Evolutionary conservation across 2,329 filamentous ascomycete species (phyloP).

Genomic region (Sporothrix variecibatus): DNA sequence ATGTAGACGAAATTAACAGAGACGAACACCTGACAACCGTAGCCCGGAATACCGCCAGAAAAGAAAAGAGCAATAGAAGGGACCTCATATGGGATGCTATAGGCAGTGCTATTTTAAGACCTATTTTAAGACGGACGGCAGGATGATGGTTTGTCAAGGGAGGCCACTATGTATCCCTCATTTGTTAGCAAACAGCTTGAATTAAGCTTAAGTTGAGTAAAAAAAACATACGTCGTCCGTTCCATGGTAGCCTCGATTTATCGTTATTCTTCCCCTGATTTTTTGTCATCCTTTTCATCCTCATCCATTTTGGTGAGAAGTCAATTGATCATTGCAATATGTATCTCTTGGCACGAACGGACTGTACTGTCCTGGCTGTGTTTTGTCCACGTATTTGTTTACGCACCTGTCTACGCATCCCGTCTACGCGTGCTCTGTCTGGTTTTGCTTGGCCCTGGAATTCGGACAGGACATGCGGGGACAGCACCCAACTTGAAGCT

Average conservation of each 20-base stretch:
- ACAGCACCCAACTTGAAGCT: background rate
- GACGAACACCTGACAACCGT: constrained; percentile 2
- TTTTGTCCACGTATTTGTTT: background rate
- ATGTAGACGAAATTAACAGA: background rate
- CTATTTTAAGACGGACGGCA: constrained; percentile 3
- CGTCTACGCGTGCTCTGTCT: background rate
- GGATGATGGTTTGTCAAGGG: background rate
- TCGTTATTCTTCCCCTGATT: background rate
- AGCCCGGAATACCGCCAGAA: constrained; percentile 7
- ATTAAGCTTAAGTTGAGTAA: constrained; percentile 11
- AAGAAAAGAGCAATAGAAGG: background rate
- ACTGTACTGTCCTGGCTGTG: background rate
- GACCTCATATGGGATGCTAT: background rate
- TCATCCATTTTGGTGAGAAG: background rate
- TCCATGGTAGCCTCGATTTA: background rate
- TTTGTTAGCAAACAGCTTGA: background rate
- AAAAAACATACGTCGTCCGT: background rate
- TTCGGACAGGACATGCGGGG: background rate
- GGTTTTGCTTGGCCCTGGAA: background rate
- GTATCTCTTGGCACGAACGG: background rate
- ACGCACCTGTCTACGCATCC: background rate
- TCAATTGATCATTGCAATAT: constrained; percentile 1
- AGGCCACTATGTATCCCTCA: background rate
- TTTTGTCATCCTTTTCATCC: background rate
- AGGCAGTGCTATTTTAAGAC: background rate